Conservation (phyloP, 1,139 yeast species). For the Yarrowia galli region DNA sequence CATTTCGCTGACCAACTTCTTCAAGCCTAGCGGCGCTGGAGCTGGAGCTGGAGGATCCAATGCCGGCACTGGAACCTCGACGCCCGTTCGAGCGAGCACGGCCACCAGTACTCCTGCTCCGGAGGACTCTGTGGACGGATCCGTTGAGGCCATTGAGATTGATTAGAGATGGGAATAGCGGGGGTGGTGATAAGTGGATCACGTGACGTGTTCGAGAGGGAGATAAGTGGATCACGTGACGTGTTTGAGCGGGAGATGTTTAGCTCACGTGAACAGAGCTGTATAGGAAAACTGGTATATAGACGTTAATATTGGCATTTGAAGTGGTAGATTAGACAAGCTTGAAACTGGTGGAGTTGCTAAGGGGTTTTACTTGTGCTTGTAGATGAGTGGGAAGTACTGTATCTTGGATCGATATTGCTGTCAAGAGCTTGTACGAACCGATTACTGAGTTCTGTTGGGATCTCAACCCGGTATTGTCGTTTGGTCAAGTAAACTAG, state of each 20-base stretch:
- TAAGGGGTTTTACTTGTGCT: no score
- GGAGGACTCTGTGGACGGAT: neutral
- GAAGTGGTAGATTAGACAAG: no score
- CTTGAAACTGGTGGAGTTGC: no score
- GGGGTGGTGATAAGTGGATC: neutral
- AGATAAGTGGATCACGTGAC: neutral
- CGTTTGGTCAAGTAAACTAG: no score
- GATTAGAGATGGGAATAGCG: conserved; percentile 3
- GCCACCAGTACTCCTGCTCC: conserved; percentile 25
- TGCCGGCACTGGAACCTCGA: conserved; percentile 4
- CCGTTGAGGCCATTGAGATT: conserved; percentile 11
- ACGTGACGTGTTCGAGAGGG: no score
- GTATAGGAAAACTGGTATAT: neutral
- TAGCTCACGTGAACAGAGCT: neutral
- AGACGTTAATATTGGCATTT: conserved; percentile 7
- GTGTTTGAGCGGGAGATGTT: no score
- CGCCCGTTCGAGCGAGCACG: neutral
- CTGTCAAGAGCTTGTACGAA: no score
- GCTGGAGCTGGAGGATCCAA: neutral
- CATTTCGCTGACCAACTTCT: conserved; percentile 22
- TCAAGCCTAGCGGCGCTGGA: conserved; percentile 19
- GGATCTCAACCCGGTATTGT: no score
- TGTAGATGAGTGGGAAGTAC: no score
- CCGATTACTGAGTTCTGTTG: no score
- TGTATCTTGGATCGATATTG: no score